A percentile compares a stretch with the other conserved stretches of the same genome.
Conservation (phyloP, 1,139 yeast genomes). For the Nakaseomyces sp. region DNA sequence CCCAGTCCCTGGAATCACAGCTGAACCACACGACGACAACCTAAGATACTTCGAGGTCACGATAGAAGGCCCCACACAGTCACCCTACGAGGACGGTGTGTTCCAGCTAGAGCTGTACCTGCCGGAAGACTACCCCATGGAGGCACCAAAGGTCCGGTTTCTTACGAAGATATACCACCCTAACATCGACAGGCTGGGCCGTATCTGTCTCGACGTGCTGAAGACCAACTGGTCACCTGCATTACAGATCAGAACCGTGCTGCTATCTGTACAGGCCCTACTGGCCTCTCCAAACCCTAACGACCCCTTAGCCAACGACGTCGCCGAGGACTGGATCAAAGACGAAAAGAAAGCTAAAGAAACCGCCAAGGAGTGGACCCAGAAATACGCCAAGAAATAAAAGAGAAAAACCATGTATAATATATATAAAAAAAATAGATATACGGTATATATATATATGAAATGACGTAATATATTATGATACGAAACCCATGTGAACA, state of each 20-base stretch:
- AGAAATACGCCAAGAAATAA: constrained; percentile 43
- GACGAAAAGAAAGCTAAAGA: constrained; percentile 71
- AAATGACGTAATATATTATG: too few relatives aligned
- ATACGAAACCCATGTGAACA: too few relatives aligned
- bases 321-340: constrained; percentile 92
- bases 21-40: constrained; percentile 88
- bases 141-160: constrained; percentile 86
- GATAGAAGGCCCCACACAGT: constrained; percentile 74
- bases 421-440: too few relatives aligned
- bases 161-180: constrained; percentile 93
- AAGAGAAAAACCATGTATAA: too few relatives aligned
- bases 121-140: constrained; percentile 56
- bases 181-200: constrained; percentile 86
- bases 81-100: constrained; percentile 51
- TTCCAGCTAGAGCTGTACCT: constrained; percentile 53
- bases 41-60: constrained; percentile 82
- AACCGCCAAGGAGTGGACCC: constrained; percentile 87
- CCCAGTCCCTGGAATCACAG: constrained; percentile 94
- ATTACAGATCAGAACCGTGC: constrained; percentile 85
- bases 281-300: constrained; percentile 96
- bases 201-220: constrained; percentile 90
- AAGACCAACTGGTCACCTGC: constrained; percentile 98
- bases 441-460: too few relatives aligned
- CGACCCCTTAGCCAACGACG: constrained; percentile 96
- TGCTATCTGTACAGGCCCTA: constrained; percentile 85